Conservation (phyloP, 768 basidiomycete species). For the Termitomyces sp. region DNA sequence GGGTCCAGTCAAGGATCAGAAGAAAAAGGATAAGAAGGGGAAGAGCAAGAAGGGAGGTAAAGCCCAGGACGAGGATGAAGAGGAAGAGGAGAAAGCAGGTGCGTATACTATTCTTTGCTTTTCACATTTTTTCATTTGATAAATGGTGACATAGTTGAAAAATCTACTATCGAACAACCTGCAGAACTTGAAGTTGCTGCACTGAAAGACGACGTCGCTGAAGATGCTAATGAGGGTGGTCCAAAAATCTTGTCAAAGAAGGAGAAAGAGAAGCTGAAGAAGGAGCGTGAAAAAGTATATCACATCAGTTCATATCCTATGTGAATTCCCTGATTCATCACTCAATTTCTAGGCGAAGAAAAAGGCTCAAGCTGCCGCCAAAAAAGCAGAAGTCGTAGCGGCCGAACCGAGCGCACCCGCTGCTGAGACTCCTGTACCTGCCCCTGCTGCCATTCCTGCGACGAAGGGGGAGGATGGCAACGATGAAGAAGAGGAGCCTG, state of each 20-base stretch:
- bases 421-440: conserved; percentile 22
- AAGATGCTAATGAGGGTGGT: conserved; percentile 54
- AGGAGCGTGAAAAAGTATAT: conserved; percentile 89
- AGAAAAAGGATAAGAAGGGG: conserved; percentile 58
- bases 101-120: not conserved
- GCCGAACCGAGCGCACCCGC: conserved; percentile 24
- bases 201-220: conserved; percentile 38
- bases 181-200: conserved; percentile 19
- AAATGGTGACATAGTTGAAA: conserved; percentile 16
- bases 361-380: conserved; percentile 89
- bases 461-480: conserved; percentile 52
- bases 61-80: conserved; percentile 35
- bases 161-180: conserved; percentile 18
- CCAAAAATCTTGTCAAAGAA: conserved; percentile 83
- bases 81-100: conserved; percentile 27
- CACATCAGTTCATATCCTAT: not conserved
- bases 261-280: conserved; percentile 96
- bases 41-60: conserved; percentile 46
- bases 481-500: conserved; percentile 62
- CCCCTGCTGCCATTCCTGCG: conserved; percentile 19
- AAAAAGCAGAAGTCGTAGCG: conserved; percentile 48
- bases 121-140: conserved; percentile 2
- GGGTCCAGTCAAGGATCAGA: conserved; percentile 59
- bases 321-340: conserved; percentile 1
- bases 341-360: conserved; percentile 71